These are phyloP conservation scores for Metrosideros polymorpha DNA, from an alignment of 441 rosid species.

Conservation along the genomic window DNA sequence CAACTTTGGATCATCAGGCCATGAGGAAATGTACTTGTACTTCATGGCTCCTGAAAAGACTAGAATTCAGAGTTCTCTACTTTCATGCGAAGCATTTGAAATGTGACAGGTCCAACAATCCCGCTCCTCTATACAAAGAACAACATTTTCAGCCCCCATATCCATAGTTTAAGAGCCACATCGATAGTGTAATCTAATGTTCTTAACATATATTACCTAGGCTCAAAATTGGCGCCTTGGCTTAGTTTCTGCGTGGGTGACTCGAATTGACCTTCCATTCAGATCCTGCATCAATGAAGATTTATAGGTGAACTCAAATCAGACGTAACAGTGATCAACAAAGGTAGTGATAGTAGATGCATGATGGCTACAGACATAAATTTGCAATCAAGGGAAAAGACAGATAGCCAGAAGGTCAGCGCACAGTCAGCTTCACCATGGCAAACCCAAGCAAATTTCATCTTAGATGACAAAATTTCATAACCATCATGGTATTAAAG, in stretches of 20 bases:
- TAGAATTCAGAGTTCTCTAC: neutral
- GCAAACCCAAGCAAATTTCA: neutral
- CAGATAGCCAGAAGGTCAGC: neutral
- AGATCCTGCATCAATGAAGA: conserved; percentile 50
- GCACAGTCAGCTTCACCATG: neutral
- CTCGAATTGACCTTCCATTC: conserved; percentile 83
- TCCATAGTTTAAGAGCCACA: neutral
- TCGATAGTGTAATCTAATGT: neutral
- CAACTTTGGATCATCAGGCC: neutral
- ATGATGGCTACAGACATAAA: neutral
- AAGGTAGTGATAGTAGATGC: neutral
- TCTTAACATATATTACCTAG: neutral
- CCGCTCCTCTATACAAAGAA: neutral
- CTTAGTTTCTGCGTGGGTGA: conserved; percentile 71
- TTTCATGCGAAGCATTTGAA: neutral
- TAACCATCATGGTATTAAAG: neutral
- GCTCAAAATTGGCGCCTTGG: conserved; percentile 78
- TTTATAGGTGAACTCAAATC: neutral
- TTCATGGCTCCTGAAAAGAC: neutral
- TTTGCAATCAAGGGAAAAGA: neutral
- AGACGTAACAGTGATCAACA: neutral
- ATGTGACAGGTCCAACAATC: neutral
- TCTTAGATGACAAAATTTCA: neutral
- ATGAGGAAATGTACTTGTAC: neutral
- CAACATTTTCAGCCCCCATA: neutral